Evolutionary conservation across 805 yeast genomes (phyloP), one percentile per base, ranked within the genome.

Genomic region (Ogataea angusta): DNA sequence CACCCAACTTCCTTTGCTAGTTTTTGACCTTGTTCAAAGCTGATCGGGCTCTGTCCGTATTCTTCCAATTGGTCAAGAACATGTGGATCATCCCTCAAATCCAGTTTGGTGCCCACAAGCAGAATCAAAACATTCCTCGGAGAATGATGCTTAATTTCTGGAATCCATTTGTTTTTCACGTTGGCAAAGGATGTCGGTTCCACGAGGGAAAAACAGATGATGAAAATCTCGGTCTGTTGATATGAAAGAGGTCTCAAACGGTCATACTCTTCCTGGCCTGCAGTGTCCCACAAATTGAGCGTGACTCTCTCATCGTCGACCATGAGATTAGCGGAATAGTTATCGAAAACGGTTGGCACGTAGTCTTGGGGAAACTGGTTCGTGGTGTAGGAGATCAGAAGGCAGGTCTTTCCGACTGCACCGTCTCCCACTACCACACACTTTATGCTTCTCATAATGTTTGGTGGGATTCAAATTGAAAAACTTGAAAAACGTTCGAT

Each of bases 371-470:
- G 96, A 63, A 89, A 89, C 23, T 95, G 85, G 61, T 88, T 89
- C 38, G 95, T 86, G 21, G 96, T 89, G 66, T 89, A 89, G 17
- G 91, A 80, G 48, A 89, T 88, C 47, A 89, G 74, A 43, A 88
- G 70, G 59, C 95, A 88, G 3, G 96, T 89, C 61, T 88, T 89
- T 66, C 97, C 97, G 32, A 89, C 96, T 40, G 95, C 95, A 65
- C 91, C 96, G 59, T 89, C 96, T 51, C 96, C 96, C 29, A 89
- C 90, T 38, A 89, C 95, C 29, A 89, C 96, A 55, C 95, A 87
- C 63, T 89, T 89, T 56, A 89, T 83, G 48, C 54, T 51, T 44
- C 52, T 48, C 54, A 49, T 49, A 14, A 12, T 7, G 9, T n/a
- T 10, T 6, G 14, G 17, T 26, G 10, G 10, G 31, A 12, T 14